Conservation (phyloP, 306 rosid genomes). For the Dryas octopetala region DNA sequence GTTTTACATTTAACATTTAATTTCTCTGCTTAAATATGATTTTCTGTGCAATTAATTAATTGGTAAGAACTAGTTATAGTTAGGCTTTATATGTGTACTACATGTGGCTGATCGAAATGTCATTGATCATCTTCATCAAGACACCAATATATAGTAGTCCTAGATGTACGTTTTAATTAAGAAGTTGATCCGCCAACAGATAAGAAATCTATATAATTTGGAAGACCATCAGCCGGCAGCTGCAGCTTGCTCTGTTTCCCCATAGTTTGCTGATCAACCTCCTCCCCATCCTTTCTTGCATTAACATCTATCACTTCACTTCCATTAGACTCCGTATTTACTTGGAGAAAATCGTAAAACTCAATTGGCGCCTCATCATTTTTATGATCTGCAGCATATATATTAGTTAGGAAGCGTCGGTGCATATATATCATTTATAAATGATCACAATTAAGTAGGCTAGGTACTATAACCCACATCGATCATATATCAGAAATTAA, state of each 20-base stretch:
- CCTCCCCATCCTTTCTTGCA: constrained; percentile 69
- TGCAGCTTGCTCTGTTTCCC: constrained; percentile 23
- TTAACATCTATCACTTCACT: constrained; percentile 69
- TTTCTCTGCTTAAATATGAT: background rate
- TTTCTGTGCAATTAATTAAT: background rate
- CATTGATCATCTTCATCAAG: constrained; percentile 21
- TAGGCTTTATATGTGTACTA: background rate
- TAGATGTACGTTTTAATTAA: constrained; percentile 7
- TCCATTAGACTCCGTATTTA: constrained; percentile 64
- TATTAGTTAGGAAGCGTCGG: background rate
- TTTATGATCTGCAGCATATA: constrained; percentile 47
- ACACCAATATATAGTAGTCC: background rate
- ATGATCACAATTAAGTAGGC: too few species aligned
- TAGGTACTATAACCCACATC: too few species aligned
- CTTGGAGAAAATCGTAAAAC: constrained; percentile 82
- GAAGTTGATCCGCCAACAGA: constrained; percentile 35
- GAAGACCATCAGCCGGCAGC: constrained; percentile 28
- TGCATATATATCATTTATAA: background rate
- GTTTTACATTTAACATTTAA: too few species aligned
- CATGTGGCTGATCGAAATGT: background rate
- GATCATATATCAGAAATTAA: background rate
- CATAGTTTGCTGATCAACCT: constrained; percentile 55
- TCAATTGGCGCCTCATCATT: constrained; percentile 43
- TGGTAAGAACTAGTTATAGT: background rate
- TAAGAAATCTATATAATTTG: constrained; percentile 59